phyloP scores from a whole-genome alignment of 148 eudicot genomes.

The Cornus kousa region DNA sequence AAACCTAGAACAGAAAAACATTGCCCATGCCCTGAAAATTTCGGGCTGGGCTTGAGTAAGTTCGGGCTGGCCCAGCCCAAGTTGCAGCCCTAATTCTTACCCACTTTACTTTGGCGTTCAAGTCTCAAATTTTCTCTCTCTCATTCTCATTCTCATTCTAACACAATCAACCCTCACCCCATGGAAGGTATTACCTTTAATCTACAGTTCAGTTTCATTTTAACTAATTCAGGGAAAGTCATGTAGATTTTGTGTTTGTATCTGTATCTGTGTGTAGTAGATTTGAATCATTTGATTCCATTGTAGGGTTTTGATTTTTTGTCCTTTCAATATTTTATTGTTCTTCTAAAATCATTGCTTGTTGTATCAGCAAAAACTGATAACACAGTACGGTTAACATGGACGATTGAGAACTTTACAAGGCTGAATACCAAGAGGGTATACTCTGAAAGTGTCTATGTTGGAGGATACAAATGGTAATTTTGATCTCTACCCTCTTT shows the following conservation, averaged over 20 bases:
- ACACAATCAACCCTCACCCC: no score
- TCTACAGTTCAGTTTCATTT: not conserved
- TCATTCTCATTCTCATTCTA: no score
- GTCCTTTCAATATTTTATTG: no score
- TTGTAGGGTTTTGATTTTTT: not conserved
- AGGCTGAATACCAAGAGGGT: conserved; percentile 24
- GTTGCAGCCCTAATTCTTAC: no score
- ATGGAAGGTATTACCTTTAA: conserved; percentile 16
- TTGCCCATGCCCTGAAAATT: no score
- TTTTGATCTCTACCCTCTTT: not conserved
- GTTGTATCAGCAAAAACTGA: conserved; percentile 15
- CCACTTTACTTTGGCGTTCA: no score
- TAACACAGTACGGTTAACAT: conserved; percentile 18
- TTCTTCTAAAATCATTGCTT: not conserved
- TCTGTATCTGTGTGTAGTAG: not conserved
- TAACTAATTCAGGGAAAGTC: not conserved
- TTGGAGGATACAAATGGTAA: conserved; percentile 32
- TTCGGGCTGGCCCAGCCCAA: no score
- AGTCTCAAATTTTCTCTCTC: no score
- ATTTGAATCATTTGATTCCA: not conserved
- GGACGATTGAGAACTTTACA: conserved; percentile 29
- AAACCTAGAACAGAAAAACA: no score
- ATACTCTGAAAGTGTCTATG: conserved; percentile 22
- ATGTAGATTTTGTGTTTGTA: not conserved
- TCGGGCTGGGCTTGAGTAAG: no score